Evolutionary conservation across 257 asterid genomes (phyloP).

Genomic region (Solanum corneliomulleri): DNA sequence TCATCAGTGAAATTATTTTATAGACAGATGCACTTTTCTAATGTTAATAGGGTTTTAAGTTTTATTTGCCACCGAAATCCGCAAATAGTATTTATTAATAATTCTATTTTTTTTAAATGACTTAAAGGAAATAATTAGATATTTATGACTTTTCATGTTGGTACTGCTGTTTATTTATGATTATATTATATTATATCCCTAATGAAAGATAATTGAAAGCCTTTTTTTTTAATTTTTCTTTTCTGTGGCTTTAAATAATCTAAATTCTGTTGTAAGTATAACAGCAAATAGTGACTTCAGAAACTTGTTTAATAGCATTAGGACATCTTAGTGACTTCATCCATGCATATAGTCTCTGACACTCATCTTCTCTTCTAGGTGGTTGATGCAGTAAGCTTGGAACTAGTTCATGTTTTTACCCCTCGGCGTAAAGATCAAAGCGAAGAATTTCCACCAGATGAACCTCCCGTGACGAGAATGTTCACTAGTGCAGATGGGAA

Average conservation of each 20-base stretch:
- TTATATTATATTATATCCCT: not conserved
- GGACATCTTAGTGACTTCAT: not conserved
- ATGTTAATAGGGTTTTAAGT: not conserved
- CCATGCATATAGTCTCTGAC: not conserved
- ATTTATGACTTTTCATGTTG: not conserved
- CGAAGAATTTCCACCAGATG: conserved; percentile 52
- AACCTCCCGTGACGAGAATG: conserved; percentile 89
- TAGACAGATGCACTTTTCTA: not conserved
- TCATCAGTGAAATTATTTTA: not conserved
- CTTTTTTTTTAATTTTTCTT: accelerated
- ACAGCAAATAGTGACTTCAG: not conserved
- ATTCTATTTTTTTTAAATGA: no score
- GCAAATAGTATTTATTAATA: not conserved
- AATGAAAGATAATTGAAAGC: not conserved
- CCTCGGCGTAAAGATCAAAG: conserved; percentile 47
- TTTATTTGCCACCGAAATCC: not conserved
- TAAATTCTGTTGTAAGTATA: not conserved
- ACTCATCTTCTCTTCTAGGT: conserved; percentile 23
- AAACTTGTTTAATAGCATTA: not conserved
- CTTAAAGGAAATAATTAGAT: not conserved
- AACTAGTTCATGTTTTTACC: conserved; percentile 40
- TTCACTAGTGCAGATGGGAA: conserved; percentile 67
- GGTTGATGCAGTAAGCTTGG: conserved; percentile 37
- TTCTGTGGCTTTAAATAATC: not conserved
- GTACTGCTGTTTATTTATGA: not conserved